phyloP scores from a whole-genome alignment of 805 yeast species.

The Pichia nanzhaoensis region DNA sequence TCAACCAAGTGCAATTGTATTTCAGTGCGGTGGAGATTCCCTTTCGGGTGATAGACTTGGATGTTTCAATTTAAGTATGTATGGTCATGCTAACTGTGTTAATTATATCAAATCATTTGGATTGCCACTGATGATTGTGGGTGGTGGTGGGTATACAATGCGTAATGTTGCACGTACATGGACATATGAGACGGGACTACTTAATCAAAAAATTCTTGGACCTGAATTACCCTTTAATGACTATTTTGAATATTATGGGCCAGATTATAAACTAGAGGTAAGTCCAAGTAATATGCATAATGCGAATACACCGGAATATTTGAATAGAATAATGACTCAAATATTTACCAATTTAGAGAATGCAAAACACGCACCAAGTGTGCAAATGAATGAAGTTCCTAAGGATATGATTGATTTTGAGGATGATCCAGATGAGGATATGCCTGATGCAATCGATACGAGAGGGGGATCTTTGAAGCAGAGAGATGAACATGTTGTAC shows the following conservation, averaged over 20 bases:
- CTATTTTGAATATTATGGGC: constrained; percentile 95
- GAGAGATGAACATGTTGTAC: constrained; percentile 65
- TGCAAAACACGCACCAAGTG: constrained; percentile 96
- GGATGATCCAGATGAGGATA: constrained; percentile 75
- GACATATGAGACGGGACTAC: constrained; percentile 88
- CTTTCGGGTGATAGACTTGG: constrained; percentile 94
- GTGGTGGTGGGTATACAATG: constrained; percentile 99
- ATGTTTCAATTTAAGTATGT: constrained; percentile 87
- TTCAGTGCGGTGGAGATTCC: constrained; percentile 98
- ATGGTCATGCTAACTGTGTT: constrained; percentile 95
- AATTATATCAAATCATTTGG: constrained; percentile 79
- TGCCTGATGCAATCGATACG: constrained; percentile 71
- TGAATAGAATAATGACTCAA: constrained; percentile 74
- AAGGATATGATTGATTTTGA: constrained; percentile 81
- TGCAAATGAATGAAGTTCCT: constrained; percentile 86
- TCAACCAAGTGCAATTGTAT: constrained; percentile 93
- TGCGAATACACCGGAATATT: constrained; percentile 88
- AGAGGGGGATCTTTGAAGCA: constrained; percentile 87
- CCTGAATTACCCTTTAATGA: constrained; percentile 85
- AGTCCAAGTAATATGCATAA: constrained; percentile 95
- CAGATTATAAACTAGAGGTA: constrained; percentile 91
- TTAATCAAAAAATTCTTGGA: constrained; percentile 73
- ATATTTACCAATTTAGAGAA: constrained; percentile 74
- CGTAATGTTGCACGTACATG: constrained; percentile 93
- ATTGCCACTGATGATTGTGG: constrained; percentile 86